phyloP scores from a whole-genome alignment of 2,329 filamentous ascomycete species.

The Cytospora mali region DNA sequence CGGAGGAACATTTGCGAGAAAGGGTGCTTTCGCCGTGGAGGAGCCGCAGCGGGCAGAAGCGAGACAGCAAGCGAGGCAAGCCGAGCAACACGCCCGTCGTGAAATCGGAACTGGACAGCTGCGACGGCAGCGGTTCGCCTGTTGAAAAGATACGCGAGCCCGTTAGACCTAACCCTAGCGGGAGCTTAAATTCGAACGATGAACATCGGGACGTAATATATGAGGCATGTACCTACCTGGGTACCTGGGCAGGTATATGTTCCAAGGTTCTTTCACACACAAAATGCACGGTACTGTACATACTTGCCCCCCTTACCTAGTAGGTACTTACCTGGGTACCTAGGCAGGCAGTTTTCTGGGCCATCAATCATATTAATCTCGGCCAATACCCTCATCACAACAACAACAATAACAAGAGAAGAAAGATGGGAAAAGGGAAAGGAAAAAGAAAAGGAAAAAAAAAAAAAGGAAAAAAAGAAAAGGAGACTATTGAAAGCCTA shows the following conservation, averaged over 20 bases:
- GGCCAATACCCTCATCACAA: not conserved
- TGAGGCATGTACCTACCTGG: not conserved
- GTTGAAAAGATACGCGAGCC: constrained; percentile 28
- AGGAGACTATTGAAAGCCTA: too few relatives aligned
- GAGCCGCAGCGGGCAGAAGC: constrained; percentile 11
- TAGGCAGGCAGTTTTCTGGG: too few relatives aligned
- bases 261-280: not conserved
- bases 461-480: not conserved
- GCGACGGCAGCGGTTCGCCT: constrained; percentile 22
- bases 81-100: constrained; percentile 19
- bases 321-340: not conserved
- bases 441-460: not conserved
- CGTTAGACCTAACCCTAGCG: constrained; percentile 25
- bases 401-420: not conserved
- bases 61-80: constrained; percentile 19
- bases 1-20: not conserved
- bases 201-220: not conserved
- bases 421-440: too few relatives aligned
- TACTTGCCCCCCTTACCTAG: too few relatives aligned
- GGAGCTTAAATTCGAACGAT: constrained; percentile 24
- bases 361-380: too few relatives aligned
- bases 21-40: not conserved
- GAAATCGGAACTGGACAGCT: not conserved
- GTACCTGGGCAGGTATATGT: not conserved
- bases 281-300: too few relatives aligned